Conservation (phyloP, 192 early-diverging fungal genomes). For the Chytriomyces sp. region DNA sequence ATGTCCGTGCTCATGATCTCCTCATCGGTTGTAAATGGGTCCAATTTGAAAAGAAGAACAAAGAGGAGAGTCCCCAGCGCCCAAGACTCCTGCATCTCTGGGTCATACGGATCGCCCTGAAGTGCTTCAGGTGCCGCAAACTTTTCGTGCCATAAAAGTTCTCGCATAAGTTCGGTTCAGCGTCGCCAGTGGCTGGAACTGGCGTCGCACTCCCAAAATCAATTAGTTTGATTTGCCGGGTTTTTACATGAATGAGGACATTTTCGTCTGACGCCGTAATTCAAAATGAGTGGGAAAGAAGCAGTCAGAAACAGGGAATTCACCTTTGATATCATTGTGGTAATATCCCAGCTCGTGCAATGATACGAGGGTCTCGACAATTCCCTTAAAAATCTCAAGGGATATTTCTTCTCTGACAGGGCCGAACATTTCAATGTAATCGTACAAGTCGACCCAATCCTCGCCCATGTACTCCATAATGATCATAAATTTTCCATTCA, state of each 20-base stretch:
- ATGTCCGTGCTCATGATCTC: conserved; percentile 53
- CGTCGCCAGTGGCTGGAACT: conserved; percentile 8
- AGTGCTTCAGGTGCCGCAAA: conserved; percentile 60
- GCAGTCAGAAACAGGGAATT: not conserved
- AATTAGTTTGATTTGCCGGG: conserved; percentile 55
- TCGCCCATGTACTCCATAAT: conserved; percentile 62
- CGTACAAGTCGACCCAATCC: conserved; percentile 59
- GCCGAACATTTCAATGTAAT: conserved; percentile 55
- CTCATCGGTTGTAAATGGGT: conserved; percentile 56
- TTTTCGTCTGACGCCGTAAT: conserved; percentile 55
- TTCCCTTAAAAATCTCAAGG: conserved; percentile 45
- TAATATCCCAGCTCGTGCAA: conserved; percentile 44
- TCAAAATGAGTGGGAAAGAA: conserved; percentile 1
- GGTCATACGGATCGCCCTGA: conserved; percentile 40
- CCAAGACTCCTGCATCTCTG: conserved; percentile 58
- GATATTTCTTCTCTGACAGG: conserved; percentile 44
- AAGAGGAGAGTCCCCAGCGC: conserved; percentile 59
- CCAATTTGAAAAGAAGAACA: conserved; percentile 58
- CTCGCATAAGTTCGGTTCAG: conserved; percentile 30
- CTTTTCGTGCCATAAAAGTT: conserved; percentile 62
- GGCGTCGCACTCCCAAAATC: conserved; percentile 58
- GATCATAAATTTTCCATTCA: conserved; percentile 45
- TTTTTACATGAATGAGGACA: conserved; percentile 54
- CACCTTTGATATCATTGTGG: conserved; percentile 67
- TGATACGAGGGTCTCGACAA: conserved; percentile 42